Base-by-base conservation (phyloP, 2,329 filamentous ascomycete genomes). In the Chrysoporthe cubensis region DNA sequence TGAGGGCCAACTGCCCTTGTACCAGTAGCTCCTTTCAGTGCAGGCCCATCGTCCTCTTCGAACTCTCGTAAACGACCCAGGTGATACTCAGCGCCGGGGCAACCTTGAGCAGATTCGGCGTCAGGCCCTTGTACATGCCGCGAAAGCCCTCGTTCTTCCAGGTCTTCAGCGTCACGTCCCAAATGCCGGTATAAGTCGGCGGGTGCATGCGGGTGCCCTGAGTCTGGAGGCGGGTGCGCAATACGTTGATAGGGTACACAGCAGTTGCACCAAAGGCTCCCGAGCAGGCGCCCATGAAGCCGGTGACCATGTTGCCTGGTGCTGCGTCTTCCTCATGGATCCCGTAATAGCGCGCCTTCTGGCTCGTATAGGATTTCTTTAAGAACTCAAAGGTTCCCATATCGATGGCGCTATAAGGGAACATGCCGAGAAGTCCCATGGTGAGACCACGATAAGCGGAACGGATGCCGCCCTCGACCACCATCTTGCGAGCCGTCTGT, bases 401-500 rank as follows among this genome's bases (percentile, higher is more conserved):
- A 76, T 99, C 96, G 76, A 99, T 96, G 62, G 96, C 96, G 54
- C 94, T 95, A 78, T 98, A 99, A 0, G 96, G 96, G 75, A 99
- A 99, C 89, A 98, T 97, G 77, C 96, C 96, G 62, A 97, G 82
- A 4, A 99, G 85, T 18, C 96, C 96, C 87, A 98, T 96, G 0
- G 94, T 94, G 44, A 99, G 86, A 52, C 96, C 96, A 65, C 95
- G 93, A 78, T 98, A 99, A 71, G 94, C 95, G 7, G 92, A 86
- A 43, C 87, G 83, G 40, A 94, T 72, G 32, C 93, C 93, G 68
- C 92, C 91, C 68, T 89, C 87, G 52, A 85, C 86, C 83, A 90
- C 93, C 91, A 99, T 97, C 77, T 94, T 97, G 76, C 87, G 86
- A 2, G 92, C 92, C 0, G 95, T 98, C 61, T 91, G 89, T 40